A percentile compares a stretch with the other conserved stretches of the same genome.
Evolutionary conservation across 1,284 basidiomycete species (phyloP).

Genomic region (Athelia sp.): DNA sequence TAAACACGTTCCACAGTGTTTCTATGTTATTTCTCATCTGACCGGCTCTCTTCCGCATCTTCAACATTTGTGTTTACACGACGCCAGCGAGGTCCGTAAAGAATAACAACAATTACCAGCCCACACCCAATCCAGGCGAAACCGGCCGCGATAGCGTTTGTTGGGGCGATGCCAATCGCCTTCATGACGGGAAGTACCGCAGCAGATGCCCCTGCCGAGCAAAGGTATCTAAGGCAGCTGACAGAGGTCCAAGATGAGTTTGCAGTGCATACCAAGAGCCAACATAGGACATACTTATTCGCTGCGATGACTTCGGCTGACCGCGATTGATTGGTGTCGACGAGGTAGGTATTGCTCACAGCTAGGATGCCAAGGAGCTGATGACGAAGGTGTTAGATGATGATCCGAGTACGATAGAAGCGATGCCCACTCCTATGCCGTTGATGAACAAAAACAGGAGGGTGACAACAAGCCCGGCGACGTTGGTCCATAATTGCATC

Average conservation of each 20-base stretch:
- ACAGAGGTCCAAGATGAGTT: neutral
- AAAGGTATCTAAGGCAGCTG: conserved; percentile 10
- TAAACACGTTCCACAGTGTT: no score
- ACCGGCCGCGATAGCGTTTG: conserved; percentile 8
- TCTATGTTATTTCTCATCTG: no score
- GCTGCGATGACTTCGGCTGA: conserved; percentile 7
- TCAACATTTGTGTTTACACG: no score
- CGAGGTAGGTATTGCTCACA: conserved; percentile 10
- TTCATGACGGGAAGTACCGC: conserved; percentile 9
- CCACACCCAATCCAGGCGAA: conserved; percentile 5
- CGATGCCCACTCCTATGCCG: conserved; percentile 6
- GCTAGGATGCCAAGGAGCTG: conserved; percentile 6
- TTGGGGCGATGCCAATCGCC: conserved; percentile 8
- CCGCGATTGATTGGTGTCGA: conserved; percentile 7
- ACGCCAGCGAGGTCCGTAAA: neutral
- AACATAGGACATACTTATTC: conserved; percentile 5
- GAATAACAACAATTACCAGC: conserved; percentile 3
- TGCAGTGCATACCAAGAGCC: neutral
- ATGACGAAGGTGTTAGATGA: neutral
- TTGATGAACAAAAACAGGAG: conserved; percentile 8
- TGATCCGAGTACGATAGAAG: neutral
- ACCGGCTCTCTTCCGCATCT: no score
- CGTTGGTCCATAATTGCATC: conserved; percentile 7
- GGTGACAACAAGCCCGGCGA: conserved; percentile 5
- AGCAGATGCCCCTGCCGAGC: conserved; percentile 9